Conservation (phyloP, 495 filamentous ascomycete genomes). For the Neurospora sp. region DNA sequence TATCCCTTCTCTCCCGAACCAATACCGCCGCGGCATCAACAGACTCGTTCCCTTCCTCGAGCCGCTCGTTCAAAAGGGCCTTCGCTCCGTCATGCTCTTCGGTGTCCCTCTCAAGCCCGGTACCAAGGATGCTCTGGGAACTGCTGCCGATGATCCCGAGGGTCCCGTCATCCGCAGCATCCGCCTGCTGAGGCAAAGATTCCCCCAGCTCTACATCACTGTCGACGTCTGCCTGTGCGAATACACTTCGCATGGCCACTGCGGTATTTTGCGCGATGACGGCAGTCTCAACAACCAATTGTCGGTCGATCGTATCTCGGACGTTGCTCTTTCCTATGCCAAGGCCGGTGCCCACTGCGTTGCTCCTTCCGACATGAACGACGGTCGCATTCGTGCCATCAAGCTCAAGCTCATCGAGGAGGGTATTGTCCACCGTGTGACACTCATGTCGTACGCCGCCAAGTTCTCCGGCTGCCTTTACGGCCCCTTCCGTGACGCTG, state of each 20-base stretch:
- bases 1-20: slow-evolving; percentile 81
- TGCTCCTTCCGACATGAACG: slow-evolving; percentile 97
- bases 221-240: slow-evolving; percentile 96
- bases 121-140: slow-evolving; percentile 84
- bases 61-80: slow-evolving; percentile 77
- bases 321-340: slow-evolving; percentile 89
- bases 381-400: slow-evolving; percentile 89
- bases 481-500: slow-evolving; percentile 93
- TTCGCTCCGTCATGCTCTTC: slow-evolving; percentile 88
- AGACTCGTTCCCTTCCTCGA: slow-evolving; percentile 73
- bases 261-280: slow-evolving; percentile 87
- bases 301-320: slow-evolving; percentile 85
- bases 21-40: slow-evolving; percentile 80
- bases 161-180: slow-evolving; percentile 86
- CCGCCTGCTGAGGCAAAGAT: slow-evolving; percentile 65
- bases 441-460: slow-evolving; percentile 94
- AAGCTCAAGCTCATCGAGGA: slow-evolving; percentile 92
- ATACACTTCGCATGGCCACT: slow-evolving; percentile 98
- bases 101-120: slow-evolving; percentile 74
- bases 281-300: slow-evolving; percentile 83
- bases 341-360: slow-evolving; percentile 92
- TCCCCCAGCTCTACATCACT: slow-evolving; percentile 82
- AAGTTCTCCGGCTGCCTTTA: slow-evolving; percentile 97
- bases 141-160: slow-evolving; percentile 83
- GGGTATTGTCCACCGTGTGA: slow-evolving; percentile 76